These are phyloP conservation scores for Mortierella sp. DNA, from an alignment of 371 early-diverging fungal species.

Conservation along the genomic window DNA sequence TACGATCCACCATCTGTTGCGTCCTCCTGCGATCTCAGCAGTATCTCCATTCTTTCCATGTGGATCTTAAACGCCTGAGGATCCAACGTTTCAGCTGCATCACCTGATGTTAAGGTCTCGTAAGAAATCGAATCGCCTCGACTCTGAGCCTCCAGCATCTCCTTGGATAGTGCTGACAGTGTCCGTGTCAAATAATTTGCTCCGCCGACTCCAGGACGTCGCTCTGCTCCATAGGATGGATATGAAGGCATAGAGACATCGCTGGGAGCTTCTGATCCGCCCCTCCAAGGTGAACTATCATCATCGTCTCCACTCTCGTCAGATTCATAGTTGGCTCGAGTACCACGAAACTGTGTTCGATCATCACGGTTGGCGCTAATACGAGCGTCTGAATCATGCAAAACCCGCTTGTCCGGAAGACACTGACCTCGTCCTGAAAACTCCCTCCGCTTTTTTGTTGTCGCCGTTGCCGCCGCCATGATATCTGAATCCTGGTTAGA, in stretches of 20 bases:
- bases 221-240: not conserved
- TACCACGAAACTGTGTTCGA: constrained; percentile 5
- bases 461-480: not conserved
- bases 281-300: not conserved
- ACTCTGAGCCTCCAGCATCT: constrained; percentile 30
- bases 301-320: constrained; percentile 22
- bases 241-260: not conserved
- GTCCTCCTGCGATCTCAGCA: constrained; percentile 38
- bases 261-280: not conserved
- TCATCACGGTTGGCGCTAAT: not conserved
- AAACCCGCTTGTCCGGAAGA: constrained; percentile 16
- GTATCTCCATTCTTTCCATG: constrained; percentile 42
- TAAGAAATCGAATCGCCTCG: not conserved
- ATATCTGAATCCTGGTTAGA: not conserved
- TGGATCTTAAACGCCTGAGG: constrained; percentile 21
- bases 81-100: not conserved
- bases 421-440: not conserved
- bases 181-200: not conserved
- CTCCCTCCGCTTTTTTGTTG: constrained; percentile 27
- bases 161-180: not conserved
- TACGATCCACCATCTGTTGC: constrained; percentile 45
- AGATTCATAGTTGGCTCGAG: not conserved
- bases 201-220: not conserved
- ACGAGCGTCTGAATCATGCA: not conserved
- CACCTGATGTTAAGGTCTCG: not conserved